Base-by-base conservation (phyloP, 345 rosid species). In the Linum tenue region DNA sequence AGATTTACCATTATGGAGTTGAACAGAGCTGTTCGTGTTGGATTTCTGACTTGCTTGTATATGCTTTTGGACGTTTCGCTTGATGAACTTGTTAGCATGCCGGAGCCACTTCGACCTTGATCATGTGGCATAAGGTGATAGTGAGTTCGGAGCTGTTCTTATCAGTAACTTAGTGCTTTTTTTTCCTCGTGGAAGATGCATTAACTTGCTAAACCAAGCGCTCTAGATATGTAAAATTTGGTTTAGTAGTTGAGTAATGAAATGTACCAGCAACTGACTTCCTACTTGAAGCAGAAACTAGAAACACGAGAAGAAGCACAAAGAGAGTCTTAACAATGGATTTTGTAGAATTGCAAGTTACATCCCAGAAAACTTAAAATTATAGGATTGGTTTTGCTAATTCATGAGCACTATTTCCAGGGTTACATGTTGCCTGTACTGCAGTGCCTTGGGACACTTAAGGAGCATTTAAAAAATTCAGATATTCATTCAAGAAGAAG, bases 361-460 rank as follows among this genome's bases (percentile, higher is more conserved):
- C 53, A 48, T 48, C 53, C 53, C 11, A 48, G 3, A 48, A 6
- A 48, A 43, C 50, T 48, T 48, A 9, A 15, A 22, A 9, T 48
- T 48, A 15, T 15, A 15, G 53, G 14, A 48, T 48, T 48, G 53
- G 14, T 48, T 48, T 48, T 48, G 53, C 53, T 48, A 4, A 57
- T 57, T 9, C 12, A 5, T 17, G 8, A 37, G 11, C 36, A 17
- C 38, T 17, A 31, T 69, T 63, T 68, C 67, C 85, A 88, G 96
- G 90, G 96, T 41, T 64, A 84, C 53, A 81, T 86, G 92, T 77
- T 71, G 62, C 85, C 92, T 55, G 89, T 89, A 76, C 67, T 86
- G 69, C 83, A 83, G 77, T 89, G 89, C 76, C 89, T 89, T 63
- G 75, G 77, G 74, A 79, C 82, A 2, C 92, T 89, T 69, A 79